phyloP scores from a whole-genome alignment of 495 filamentous ascomycete genomes.

The Aspergillus olivimuriae region DNA sequence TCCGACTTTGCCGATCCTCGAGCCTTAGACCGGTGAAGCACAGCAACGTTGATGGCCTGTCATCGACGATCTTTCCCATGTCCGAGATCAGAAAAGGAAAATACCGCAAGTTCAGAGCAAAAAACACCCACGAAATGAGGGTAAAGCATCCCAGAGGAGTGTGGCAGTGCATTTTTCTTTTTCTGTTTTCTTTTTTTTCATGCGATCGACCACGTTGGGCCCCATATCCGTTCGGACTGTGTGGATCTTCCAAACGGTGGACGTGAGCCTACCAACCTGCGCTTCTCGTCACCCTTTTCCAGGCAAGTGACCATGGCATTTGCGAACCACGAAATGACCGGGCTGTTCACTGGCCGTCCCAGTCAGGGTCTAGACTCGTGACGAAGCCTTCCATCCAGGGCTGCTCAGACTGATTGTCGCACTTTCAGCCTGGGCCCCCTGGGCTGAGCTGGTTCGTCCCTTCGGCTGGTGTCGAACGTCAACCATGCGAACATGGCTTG shows the following conservation, averaged over 20 bases:
- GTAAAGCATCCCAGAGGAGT: conserved; percentile 7
- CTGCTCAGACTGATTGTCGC: conserved; percentile 2
- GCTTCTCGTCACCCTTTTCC: conserved; percentile 1
- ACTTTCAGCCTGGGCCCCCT: conserved; percentile 16
- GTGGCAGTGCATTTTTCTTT: conserved; percentile 16
- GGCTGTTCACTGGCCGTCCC: background rate
- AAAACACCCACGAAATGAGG: background rate
- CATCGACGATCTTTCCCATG: conserved; percentile 2
- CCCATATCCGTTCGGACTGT: conserved; percentile 23
- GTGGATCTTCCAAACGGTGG: conserved; percentile 14
- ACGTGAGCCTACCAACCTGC: background rate
- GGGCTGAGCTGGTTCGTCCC: conserved; percentile 5
- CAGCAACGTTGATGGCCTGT: conserved; percentile 4
- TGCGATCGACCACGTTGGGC: conserved; percentile 34
- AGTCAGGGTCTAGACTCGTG: conserved; percentile 16
- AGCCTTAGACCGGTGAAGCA: conserved; percentile 1
- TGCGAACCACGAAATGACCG: background rate
- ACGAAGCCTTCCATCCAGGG: conserved; percentile 12
- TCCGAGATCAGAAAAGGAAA: conserved; percentile 1
- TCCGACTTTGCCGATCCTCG: background rate
- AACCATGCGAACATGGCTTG: background rate
- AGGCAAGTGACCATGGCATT: conserved; percentile 5
- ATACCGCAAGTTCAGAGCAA: background rate
- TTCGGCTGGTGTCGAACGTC: background rate
- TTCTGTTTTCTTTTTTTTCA: conserved; percentile 6